A percentile compares a stretch with the other conserved stretches of the same genome.
Evolutionary conservation across 768 basidiomycete genomes (phyloP).

Genomic region (Peribolospora baueri): DNA sequence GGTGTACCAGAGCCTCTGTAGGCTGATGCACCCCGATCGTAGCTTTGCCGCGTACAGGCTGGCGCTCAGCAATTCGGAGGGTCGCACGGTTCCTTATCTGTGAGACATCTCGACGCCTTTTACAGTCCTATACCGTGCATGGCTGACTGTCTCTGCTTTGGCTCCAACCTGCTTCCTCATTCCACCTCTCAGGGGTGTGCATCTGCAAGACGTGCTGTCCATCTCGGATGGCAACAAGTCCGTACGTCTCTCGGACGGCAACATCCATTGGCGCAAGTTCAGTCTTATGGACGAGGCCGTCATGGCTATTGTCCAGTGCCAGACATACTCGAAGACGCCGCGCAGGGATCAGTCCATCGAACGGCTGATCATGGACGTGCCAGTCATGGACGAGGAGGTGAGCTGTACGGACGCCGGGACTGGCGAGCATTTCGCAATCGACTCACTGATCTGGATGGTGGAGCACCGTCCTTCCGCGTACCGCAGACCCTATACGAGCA

Average conservation of each 20-base stretch:
- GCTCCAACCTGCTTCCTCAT: not conserved
- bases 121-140: not conserved
- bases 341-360: conserved; percentile 8
- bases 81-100: conserved; percentile 57
- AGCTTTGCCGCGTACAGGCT: conserved; percentile 78
- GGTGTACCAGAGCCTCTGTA: conserved; percentile 55
- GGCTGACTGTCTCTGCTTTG: not conserved
- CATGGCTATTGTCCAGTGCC: conserved; percentile 30
- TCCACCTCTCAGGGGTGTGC: conserved; percentile 44
- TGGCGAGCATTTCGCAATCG: too few relatives aligned
- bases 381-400: conserved; percentile 9
- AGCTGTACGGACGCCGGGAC: not conserved
- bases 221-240: conserved; percentile 68
- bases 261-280: conserved; percentile 91
- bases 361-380: conserved; percentile 7
- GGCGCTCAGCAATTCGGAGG: conserved; percentile 60
- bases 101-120: conserved; percentile 11
- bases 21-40: conserved; percentile 53
- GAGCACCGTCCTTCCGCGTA: too few relatives aligned
- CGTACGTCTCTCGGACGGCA: conserved; percentile 29
- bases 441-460: too few relatives aligned
- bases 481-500: too few relatives aligned
- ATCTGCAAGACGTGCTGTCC: conserved; percentile 66
- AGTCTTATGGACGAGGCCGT: conserved; percentile 76
- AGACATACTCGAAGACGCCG: conserved; percentile 4